Evolutionary conservation across 768 basidiomycete genomes (phyloP).

Genomic region (Panellus pusillus): DNA sequence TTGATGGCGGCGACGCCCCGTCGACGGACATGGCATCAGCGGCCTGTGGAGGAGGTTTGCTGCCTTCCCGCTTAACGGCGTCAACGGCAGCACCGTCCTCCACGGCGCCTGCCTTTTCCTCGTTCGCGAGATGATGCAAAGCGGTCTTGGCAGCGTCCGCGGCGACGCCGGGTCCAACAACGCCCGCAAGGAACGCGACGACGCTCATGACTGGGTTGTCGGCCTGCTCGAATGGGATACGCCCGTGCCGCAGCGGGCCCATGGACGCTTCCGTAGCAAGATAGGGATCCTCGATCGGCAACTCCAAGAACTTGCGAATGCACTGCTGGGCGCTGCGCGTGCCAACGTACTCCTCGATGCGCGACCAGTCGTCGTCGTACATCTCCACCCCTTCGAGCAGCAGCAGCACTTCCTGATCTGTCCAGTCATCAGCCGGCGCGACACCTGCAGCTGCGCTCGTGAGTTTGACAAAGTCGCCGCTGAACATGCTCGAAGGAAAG

Average conservation of each 20-base stretch:
- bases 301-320: slow-evolving; percentile 89
- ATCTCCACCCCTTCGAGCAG: slow-evolving; percentile 97
- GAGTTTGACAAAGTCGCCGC: slow-evolving; percentile 94
- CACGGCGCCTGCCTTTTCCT: slow-evolving; percentile 41
- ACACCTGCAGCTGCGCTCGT: slow-evolving; percentile 44
- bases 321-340: slow-evolving; percentile 93
- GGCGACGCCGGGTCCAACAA: slow-evolving; percentile 86
- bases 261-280: slow-evolving; percentile 73
- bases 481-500: slow-evolving; percentile 95
- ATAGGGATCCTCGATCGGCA: slow-evolving; percentile 97
- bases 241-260: slow-evolving; percentile 72
- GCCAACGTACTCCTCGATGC: slow-evolving; percentile 90
- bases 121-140: slow-evolving; percentile 75
- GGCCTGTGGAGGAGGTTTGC: slow-evolving; percentile 28
- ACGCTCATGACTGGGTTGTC: slow-evolving; percentile 99
- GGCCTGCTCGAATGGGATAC: slow-evolving; percentile 89
- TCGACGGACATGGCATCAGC: slow-evolving; percentile 52
- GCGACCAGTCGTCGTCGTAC: slow-evolving; percentile 96
- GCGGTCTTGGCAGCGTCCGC: slow-evolving; percentile 93
- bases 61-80: slow-evolving; percentile 33
- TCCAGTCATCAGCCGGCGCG: slow-evolving; percentile 67
- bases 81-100: slow-evolving; percentile 35
- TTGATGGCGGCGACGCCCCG: slow-evolving; percentile 26
- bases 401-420: slow-evolving; percentile 84
- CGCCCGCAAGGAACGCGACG: slow-evolving; percentile 93